Evolutionary conservation across 805 yeast species (phyloP).

Genomic region (Lipomyces spencermartinsiae): DNA sequence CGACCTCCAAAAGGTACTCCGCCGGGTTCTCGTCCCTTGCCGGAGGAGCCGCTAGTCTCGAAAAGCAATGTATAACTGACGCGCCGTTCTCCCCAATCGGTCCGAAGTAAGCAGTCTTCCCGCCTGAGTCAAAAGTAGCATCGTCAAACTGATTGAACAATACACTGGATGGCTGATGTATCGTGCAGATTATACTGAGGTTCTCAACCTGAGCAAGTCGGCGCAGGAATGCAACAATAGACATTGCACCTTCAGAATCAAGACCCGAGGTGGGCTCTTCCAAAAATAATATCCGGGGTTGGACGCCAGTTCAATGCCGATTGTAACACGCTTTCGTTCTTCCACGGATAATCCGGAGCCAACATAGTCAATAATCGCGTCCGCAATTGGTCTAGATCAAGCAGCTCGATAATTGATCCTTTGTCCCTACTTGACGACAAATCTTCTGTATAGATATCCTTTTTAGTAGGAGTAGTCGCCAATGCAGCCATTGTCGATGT

Average conservation of each 20-base stretch:
- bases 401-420: conserved; percentile 55
- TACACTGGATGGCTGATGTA: conserved; percentile 80
- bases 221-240: conserved; percentile 65
- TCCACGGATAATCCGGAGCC: conserved; percentile 73
- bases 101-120: conserved; percentile 72
- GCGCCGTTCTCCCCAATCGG: conserved; percentile 54
- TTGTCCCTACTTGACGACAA: neutral
- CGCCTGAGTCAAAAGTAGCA: conserved; percentile 71
- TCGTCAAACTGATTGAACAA: conserved; percentile 70
- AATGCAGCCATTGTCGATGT: neutral
- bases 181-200: conserved; percentile 73
- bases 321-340: conserved; percentile 65
- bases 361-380: conserved; percentile 74
- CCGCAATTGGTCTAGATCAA: conserved; percentile 68
- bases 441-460: neutral
- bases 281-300: conserved; percentile 65
- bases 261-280: conserved; percentile 74
- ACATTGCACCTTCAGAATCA: conserved; percentile 74
- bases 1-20: conserved; percentile 72
- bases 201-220: conserved; percentile 61
- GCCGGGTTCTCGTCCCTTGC: conserved; percentile 71
- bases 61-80: conserved; percentile 57
- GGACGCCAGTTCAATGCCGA: conserved; percentile 70
- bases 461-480: neutral
- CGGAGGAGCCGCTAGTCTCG: conserved; percentile 56